Evolutionary conservation across 176 grass and related monocot genomes (phyloP).

Genomic region (Carex parvula): DNA sequence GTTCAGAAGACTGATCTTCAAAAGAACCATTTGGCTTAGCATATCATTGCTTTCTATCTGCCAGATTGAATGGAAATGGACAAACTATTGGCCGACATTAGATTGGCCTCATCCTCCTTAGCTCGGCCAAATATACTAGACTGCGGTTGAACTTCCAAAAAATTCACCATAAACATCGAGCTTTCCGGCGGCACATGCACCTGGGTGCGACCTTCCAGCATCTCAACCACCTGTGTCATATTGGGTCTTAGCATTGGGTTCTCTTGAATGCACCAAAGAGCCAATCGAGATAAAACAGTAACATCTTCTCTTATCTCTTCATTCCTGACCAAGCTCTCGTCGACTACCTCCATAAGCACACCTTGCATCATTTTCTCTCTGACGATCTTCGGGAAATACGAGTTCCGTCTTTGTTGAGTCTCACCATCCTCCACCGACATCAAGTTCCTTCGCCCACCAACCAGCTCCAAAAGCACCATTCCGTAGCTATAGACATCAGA

Average conservation of each 20-base stretch:
- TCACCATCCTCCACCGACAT: background rate
- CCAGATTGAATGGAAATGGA: background rate
- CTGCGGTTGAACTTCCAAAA: background rate
- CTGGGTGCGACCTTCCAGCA: slow-evolving; percentile 34
- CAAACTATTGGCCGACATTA: background rate
- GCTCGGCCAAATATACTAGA: background rate
- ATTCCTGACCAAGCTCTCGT: slow-evolving; percentile 30
- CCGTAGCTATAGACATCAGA: slow-evolving; percentile 69
- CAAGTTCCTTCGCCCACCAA: slow-evolving; percentile 41
- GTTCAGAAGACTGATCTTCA: background rate
- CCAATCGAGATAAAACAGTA: slow-evolving; percentile 12
- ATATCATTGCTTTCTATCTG: background rate
- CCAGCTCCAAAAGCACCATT: slow-evolving; percentile 52
- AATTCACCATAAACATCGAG: slow-evolving; percentile 23
- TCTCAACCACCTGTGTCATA: slow-evolving; percentile 34
- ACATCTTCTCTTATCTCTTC: slow-evolving; percentile 34
- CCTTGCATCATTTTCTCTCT: slow-evolving; percentile 32
- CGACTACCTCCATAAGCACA: slow-evolving; percentile 40
- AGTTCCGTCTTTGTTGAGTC: background rate
- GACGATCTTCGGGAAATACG: slow-evolving; percentile 31
- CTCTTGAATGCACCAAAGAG: slow-evolving; percentile 42
- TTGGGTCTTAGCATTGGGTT: slow-evolving; percentile 31
- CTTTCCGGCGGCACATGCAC: slow-evolving; percentile 41
- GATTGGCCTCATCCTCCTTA: background rate
- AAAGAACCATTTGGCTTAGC: background rate